Evolutionary conservation across 2,329 filamentous ascomycete species (phyloP).

Genomic region (Aspergillus sp.): DNA sequence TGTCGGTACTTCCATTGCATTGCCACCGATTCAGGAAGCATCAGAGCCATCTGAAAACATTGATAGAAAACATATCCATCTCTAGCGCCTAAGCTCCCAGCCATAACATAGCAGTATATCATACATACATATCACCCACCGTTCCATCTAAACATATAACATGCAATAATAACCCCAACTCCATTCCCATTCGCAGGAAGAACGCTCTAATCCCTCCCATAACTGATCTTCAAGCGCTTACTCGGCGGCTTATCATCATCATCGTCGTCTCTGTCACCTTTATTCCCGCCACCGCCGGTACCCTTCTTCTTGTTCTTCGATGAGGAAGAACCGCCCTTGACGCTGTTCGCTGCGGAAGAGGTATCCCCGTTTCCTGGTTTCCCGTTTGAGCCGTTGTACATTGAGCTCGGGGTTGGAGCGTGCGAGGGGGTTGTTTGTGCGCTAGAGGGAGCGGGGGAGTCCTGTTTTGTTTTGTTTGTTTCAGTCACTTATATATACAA

Average conservation of each 20-base stretch:
- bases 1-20: not conserved
- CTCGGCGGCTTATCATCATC: constrained; percentile 45
- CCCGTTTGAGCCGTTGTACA: constrained; percentile 34
- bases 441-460: constrained; percentile 50
- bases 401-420: constrained; percentile 50
- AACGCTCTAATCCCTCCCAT: constrained; percentile 44
- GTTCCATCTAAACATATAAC: not conserved
- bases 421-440: constrained; percentile 52
- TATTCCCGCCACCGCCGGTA: constrained; percentile 27
- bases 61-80: not conserved
- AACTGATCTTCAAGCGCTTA: constrained; percentile 53
- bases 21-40: no score
- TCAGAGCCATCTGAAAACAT: not conserved
- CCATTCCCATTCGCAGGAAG: not conserved
- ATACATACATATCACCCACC: not conserved
- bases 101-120: not conserved
- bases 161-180: not conserved
- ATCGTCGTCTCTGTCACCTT: constrained; percentile 31
- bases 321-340: constrained; percentile 35
- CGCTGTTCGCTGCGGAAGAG: constrained; percentile 32
- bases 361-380: constrained; percentile 34
- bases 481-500: not conserved
- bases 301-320: constrained; percentile 50
- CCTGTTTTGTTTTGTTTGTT: constrained; percentile 32
- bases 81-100: not conserved